phyloP scores from a whole-genome alignment of 1,284 basidiomycete genomes.

The Sphagnurus paluster region DNA sequence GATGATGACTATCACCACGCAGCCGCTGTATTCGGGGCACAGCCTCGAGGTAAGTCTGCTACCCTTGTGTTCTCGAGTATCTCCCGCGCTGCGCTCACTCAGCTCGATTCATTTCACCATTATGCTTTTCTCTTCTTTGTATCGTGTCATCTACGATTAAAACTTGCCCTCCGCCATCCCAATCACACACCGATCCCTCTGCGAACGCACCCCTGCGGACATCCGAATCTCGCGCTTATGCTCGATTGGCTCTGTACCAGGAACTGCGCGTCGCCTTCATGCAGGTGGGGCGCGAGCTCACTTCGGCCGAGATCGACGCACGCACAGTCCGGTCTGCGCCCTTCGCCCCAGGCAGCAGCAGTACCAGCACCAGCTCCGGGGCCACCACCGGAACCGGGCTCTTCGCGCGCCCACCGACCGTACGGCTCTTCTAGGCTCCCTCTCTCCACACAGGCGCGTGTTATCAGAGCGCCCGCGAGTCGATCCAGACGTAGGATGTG shows the following conservation, averaged over 20 bases:
- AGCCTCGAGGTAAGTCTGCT: conserved; percentile 33
- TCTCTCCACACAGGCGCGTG: background rate
- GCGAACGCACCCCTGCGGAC: too few species aligned
- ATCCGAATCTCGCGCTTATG: background rate
- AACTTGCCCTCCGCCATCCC: background rate
- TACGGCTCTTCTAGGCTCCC: conserved; percentile 9
- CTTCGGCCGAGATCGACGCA: conserved; percentile 29
- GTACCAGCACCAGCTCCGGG: background rate
- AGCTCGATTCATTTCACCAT: background rate
- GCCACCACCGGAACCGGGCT: background rate
- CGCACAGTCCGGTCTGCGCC: background rate
- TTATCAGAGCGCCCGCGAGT: background rate
- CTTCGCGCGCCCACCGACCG: conserved; percentile 8
- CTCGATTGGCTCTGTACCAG: conserved; percentile 18
- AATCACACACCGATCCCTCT: background rate
- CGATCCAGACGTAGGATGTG: background rate
- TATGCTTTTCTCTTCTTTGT: background rate
- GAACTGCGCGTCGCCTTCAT: conserved; percentile 36
- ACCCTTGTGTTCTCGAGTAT: background rate
- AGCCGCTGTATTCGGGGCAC: conserved; percentile 30
- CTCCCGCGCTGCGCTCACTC: background rate
- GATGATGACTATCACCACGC: conserved; percentile 26
- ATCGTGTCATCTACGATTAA: background rate
- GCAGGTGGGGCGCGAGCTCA: conserved; percentile 30
- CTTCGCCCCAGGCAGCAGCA: background rate